Conservation (phyloP, 306 rosid species). For the Gillenia trifoliata region DNA sequence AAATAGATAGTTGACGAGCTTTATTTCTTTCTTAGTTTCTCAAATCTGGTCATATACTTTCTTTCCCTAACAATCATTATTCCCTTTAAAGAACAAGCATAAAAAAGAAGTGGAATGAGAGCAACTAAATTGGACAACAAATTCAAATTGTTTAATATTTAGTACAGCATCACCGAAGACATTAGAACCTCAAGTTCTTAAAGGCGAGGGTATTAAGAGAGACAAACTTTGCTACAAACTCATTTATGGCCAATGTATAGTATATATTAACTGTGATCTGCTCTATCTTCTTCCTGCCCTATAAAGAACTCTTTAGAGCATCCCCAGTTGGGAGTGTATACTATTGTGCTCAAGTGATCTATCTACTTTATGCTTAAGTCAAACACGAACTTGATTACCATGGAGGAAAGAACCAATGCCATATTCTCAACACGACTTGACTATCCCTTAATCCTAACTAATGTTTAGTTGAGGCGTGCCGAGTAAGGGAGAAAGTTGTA, state of each 20-base stretch:
- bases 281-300: background rate
- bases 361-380: background rate
- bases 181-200: background rate
- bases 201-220: background rate
- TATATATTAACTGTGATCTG: background rate
- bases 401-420: background rate
- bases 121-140: background rate
- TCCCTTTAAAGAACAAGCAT: background rate
- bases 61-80: background rate
- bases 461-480: background rate
- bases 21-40: background rate
- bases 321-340: background rate
- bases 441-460: background rate
- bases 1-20: background rate
- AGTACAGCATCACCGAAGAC: background rate
- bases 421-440: background rate
- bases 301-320: too few species aligned
- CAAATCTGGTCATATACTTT: background rate
- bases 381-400: background rate
- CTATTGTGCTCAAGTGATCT: background rate
- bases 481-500: background rate
- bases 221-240: background rate
- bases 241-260: background rate
- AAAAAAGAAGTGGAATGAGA: background rate
- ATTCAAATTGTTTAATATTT: background rate